phyloP scores from a whole-genome alignment of 2,329 filamentous ascomycete species.

The Penicillium palitans region DNA sequence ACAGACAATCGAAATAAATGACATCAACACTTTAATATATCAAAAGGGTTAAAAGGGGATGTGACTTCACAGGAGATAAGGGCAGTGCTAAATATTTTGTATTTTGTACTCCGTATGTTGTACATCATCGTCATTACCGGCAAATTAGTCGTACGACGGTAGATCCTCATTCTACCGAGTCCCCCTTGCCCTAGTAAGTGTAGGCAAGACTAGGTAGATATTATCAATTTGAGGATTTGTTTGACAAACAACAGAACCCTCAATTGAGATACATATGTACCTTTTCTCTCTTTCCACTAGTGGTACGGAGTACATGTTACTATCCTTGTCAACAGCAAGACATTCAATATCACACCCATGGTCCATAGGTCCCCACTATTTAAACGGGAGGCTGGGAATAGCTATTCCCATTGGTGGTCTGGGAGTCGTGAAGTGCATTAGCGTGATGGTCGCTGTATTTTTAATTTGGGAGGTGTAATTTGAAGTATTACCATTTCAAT shows the following conservation, averaged over 20 bases:
- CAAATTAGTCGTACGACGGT: slow-evolving; percentile 4
- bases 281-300: neutral
- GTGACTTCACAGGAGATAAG: slow-evolving; percentile 1
- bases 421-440: neutral
- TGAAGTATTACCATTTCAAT: slow-evolving; percentile 3
- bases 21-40: neutral
- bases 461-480: slow-evolving; percentile 8
- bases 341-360: slow-evolving; percentile 1
- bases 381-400: slow-evolving; percentile 4
- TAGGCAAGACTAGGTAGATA: neutral
- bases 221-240: neutral
- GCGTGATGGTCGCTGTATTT: slow-evolving; percentile 4
- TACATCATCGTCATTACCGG: slow-evolving; percentile 7
- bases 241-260: neutral
- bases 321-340: neutral
- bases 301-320: neutral
- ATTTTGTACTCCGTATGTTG: too few relatives aligned
- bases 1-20: too few relatives aligned
- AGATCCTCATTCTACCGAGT: slow-evolving; percentile 15
- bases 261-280: neutral
- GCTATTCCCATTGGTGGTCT: slow-evolving; percentile 1
- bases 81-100: neutral
- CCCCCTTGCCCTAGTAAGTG: slow-evolving; percentile 1
- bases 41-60: neutral
- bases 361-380: slow-evolving; percentile 3